Evolutionary conservation across 1,139 yeast species (phyloP), one percentile per base, ranked within the genome.

Genomic region (Candida tetrigidarum): DNA sequence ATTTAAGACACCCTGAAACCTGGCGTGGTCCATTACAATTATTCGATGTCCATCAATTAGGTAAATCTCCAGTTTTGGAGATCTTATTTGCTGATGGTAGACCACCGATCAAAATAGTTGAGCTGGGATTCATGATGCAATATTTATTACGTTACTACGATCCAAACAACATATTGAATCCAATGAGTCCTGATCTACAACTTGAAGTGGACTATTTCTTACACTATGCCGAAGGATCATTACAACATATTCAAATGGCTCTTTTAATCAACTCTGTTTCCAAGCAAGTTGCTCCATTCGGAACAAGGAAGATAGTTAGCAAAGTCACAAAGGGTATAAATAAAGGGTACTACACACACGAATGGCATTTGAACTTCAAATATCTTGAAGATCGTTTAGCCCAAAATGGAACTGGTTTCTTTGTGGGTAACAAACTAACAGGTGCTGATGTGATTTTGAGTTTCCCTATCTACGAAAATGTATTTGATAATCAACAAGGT

Each of bases 391-490:
- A 56, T 10, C 64, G 65, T 44, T 63, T 78, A 44, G 60, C 56
- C 30, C 59, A 64, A 41, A 68, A 74, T 41, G 71, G 71, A 22
- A 66, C 71, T 10, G 80, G 80, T 0, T 79, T 53, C 62, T 80
- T 83, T 56, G 84, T 80, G 10, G 83, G 83, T 3, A 71, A 78
- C 47, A 69, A 69, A 47, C 62, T 83, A 42, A 69, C 83, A 1
- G 86, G 74, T 2, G 89, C 88, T 3, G 89, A 84, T 55, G 68
- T 84, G 39, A 72, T 80, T 16, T 58, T 78, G 44, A 66, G 70
- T 15, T 79, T 73, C 62, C 80, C 25, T 22, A 22, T 22, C 9
- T 22, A 22, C 9, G 25, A 22, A 10, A 22, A 22, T 10, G 25
- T 22, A 3, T 71, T 73, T 50, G 76, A 71, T 51, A 73, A 73